Percentiles rank a stretch among this genome's conserved stretches.
Evolutionary conservation across 768 basidiomycete species (phyloP).

Genomic region (Grammothele lineata): DNA sequence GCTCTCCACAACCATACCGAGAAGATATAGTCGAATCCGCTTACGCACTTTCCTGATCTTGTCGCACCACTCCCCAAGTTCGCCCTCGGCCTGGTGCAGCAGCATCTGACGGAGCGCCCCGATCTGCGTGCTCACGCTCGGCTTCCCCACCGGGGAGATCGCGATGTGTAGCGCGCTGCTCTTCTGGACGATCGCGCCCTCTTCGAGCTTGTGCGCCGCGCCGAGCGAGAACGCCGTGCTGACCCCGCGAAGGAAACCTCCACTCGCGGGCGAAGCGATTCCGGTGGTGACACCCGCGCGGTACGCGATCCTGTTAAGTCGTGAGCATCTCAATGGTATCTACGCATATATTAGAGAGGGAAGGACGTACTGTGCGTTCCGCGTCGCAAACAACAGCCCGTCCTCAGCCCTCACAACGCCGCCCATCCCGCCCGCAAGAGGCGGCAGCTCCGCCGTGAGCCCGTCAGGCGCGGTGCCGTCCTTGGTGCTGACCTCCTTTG

Average conservation of each 20-base stretch:
- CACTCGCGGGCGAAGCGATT: slow-evolving; percentile 53
- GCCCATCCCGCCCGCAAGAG: slow-evolving; percentile 30
- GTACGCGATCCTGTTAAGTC: slow-evolving; percentile 62
- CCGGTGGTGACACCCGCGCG: slow-evolving; percentile 69
- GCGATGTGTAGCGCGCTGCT: slow-evolving; percentile 64
- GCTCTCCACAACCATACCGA: neutral
- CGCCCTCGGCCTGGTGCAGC: slow-evolving; percentile 30
- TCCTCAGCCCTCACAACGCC: slow-evolving; percentile 60
- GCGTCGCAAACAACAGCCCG: slow-evolving; percentile 64
- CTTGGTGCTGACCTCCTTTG: slow-evolving; percentile 58
- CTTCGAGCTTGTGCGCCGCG: slow-evolving; percentile 52
- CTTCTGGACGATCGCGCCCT: slow-evolving; percentile 62
- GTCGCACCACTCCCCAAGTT: slow-evolving; percentile 38
- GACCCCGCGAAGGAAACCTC: slow-evolving; percentile 58
- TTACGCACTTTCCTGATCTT: slow-evolving; percentile 43
- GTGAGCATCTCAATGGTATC: too few relatives aligned
- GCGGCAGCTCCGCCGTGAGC: slow-evolving; percentile 29
- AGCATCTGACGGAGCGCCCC: slow-evolving; percentile 54
- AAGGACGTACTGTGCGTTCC: slow-evolving; percentile 45
- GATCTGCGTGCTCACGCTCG: slow-evolving; percentile 67
- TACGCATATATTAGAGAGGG: too few relatives aligned
- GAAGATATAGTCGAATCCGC: neutral
- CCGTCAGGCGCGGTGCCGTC: slow-evolving; percentile 49
- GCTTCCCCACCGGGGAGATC: slow-evolving; percentile 39
- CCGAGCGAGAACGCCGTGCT: slow-evolving; percentile 58